These are phyloP conservation scores for Dioszegia hungarica DNA, from an alignment of 768 basidiomycete genomes.

Conservation along the genomic window DNA sequence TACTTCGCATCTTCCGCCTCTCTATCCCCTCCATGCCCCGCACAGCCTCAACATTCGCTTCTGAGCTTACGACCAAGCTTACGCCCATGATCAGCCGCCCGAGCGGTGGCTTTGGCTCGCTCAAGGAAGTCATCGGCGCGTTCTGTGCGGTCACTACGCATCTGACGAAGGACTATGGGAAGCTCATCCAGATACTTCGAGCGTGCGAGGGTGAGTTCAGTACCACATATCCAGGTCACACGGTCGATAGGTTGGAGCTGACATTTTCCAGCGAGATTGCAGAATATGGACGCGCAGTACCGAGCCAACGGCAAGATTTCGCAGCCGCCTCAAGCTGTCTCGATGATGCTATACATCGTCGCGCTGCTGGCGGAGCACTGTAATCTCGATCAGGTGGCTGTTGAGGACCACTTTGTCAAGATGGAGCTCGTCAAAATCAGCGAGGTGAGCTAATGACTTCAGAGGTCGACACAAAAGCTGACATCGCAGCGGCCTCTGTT, in stretches of 20 bases:
- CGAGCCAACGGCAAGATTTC: slow-evolving; percentile 25
- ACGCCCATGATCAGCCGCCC: slow-evolving; percentile 92
- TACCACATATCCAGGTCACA: neutral
- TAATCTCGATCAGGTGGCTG: slow-evolving; percentile 72
- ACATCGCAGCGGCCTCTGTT: slow-evolving; percentile 60
- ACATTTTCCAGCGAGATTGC: slow-evolving; percentile 15
- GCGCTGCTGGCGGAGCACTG: slow-evolving; percentile 83
- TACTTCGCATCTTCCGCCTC: slow-evolving; percentile 80
- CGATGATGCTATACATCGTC: slow-evolving; percentile 72
- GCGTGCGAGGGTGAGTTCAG: slow-evolving; percentile 69
- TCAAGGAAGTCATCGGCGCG: slow-evolving; percentile 90
- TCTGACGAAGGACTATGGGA: slow-evolving; percentile 77
- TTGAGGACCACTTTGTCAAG: slow-evolving; percentile 54
- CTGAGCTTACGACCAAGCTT: slow-evolving; percentile 71
- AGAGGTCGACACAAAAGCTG: slow-evolving; percentile 6
- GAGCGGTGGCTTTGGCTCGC: slow-evolving; percentile 58
- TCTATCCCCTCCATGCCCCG: slow-evolving; percentile 85
- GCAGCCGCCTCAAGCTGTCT: slow-evolving; percentile 20
- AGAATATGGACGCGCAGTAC: slow-evolving; percentile 63
- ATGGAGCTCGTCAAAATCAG: slow-evolving; percentile 60
- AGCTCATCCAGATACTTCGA: slow-evolving; percentile 71
- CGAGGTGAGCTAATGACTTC: slow-evolving; percentile 29
- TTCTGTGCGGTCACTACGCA: slow-evolving; percentile 78
- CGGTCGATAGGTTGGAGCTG: neutral
- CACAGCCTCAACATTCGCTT: slow-evolving; percentile 80